Base-by-base conservation (phyloP, 2,329 filamentous ascomycete genomes). In the Penicillium vulpinum region DNA sequence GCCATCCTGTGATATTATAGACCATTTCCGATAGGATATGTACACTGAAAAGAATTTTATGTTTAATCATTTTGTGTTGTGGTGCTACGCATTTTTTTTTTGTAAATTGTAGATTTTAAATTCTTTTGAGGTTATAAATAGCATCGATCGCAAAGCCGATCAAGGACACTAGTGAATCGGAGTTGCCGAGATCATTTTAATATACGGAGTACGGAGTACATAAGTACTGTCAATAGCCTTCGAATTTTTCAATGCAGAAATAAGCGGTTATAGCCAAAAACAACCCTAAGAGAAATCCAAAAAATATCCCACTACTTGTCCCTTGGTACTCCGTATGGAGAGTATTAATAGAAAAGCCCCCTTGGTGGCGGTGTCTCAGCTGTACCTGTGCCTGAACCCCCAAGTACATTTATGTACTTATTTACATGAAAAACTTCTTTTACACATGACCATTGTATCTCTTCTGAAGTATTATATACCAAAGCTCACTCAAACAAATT, bases 41-140 rank as follows among this genome's bases (percentile, higher is more conserved):
- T 67, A 67, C 56, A 60, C 44, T 64, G 61, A 64, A 66, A 29
- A 45, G 51, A 52, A 46, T 44, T 31, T 53, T 54, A 54, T 58
- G 52, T 59, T 62, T 45, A 24, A 51, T 55, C 31, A 55, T 9
- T 9, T 22, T 33, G 13, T 22, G 18, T 33, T 22, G 24, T 33
- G 31, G 38, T 29, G 15, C 4, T 46, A 28, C 3, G 21, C n/a
- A 26, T 16, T 33, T 46, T 28, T 6, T 29, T 26, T 24, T 21
- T 33, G 43, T n/a, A n/a, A n/a, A n/a, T 43, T 16, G 38, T 45
- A 51, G 51, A 56, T 54, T 18, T 9, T 39, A 33, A 28, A 31
- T 48, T 31, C 21, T 33, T 52, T 35, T 35, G 38, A 24, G 21
- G 47, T 36, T 54, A 60, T 51, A 52, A 60, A 60, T 62, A 60